Percentiles rank a stretch among this genome's conserved stretches.
Conservation (phyloP, 176 grass and related monocot species). For the Oryza rufipogon region DNA sequence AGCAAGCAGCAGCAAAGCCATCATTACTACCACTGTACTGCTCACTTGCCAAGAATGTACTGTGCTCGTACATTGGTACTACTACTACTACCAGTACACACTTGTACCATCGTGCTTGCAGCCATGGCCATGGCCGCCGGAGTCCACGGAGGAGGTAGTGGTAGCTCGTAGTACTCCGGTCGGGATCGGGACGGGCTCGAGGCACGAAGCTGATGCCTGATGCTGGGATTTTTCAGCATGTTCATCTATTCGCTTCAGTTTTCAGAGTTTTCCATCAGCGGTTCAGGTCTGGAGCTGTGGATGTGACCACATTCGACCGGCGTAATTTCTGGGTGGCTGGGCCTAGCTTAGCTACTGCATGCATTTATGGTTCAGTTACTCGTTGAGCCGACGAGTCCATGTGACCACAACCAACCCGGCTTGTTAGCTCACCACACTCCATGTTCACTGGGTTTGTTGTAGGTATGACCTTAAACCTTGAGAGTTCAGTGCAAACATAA, state of each 20-base stretch:
- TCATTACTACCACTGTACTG: not conserved
- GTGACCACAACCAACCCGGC: not conserved
- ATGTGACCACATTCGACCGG: too few species aligned
- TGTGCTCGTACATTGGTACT: not conserved
- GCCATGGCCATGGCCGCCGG: not conserved
- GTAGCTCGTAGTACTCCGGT: not conserved
- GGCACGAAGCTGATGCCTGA: not conserved
- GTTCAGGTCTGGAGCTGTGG: not conserved
- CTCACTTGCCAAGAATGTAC: not conserved
- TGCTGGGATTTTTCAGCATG: not conserved
- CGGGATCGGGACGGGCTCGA: not conserved
- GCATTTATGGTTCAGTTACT: not conserved
- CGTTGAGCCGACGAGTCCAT: not conserved
- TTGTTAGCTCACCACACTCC: not conserved
- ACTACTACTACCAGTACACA: not conserved
- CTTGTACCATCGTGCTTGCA: not conserved
- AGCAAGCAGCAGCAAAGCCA: not conserved
- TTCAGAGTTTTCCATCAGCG: not conserved
- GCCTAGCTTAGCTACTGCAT: not conserved
- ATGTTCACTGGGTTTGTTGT: not conserved
- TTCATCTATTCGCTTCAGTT: not conserved
- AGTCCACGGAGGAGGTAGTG: not conserved
- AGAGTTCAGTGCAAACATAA: not conserved
- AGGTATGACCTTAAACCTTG: not conserved
- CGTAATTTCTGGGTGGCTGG: not conserved